Evolutionary conservation across 495 filamentous ascomycete species (phyloP), one percentile per base, ranked within the genome.

Genomic region (Entonaema liquescens): DNA sequence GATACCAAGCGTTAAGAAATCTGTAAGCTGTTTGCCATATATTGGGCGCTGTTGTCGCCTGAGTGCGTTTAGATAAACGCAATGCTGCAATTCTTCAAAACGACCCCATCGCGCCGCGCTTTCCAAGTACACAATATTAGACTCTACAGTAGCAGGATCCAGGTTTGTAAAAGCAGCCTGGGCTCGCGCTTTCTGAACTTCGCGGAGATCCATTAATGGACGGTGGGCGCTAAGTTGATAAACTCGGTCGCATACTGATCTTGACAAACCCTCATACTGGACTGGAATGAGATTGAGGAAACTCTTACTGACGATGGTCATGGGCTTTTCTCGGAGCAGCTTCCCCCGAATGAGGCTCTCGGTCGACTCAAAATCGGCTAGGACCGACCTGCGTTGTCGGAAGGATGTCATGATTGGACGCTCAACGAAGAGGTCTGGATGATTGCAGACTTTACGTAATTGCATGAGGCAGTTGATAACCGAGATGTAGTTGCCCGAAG

Each of bases 391-490:
- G 33, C 89, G 86, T 92, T 98, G 97, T 7, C 94, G 94, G 78
- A 97, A 97, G 5, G 95, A 98, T 1, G 93, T 98, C 73, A 96
- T 94, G 75, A 99, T 97, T n/a, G 92, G 93, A 13, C 96, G 88
- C n/a, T 95, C 96, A 70, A 98, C 92, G 76, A 99, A 99, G 13
- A 98, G 86, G 82, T 99, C 96, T 0, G 96, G 96, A 75, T 99
- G 96, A 72, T 98, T 98, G 84, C 96, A 99, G 47, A 99, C 96
- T 77, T 98, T 97, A 23, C 96, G 90, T 29, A 99, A 85, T 76
- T 97, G 94, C 95, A 99, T 97, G 47, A 99, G 82, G 79, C 96
- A 98, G 79, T 97, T 97, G 79, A 98, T 98, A 76, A 98, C 97
- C 8, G 92, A 97, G 70, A 98, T 88, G 76, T 97, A 97, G 73